phyloP scores from a whole-genome alignment of 305 asterid genomes.

The Fraxinus sp. region DNA sequence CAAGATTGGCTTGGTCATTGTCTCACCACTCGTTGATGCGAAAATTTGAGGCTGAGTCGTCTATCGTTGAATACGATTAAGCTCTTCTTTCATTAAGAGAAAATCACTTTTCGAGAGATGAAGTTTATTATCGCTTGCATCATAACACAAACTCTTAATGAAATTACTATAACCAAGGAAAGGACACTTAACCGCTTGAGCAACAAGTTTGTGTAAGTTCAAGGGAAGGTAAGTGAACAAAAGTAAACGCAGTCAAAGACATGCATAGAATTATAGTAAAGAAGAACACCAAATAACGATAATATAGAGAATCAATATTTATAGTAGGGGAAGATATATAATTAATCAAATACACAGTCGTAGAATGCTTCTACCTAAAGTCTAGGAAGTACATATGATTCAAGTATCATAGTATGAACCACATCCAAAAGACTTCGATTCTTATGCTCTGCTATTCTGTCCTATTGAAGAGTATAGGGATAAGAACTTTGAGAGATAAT shows the following conservation, averaged over 20 bases:
- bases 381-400: background rate
- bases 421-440: background rate
- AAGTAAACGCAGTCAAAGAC: background rate
- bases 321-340: background rate
- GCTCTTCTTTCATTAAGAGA: background rate
- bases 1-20: background rate
- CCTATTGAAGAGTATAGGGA: background rate
- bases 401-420: background rate
- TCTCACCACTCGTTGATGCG: background rate
- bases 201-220: background rate
- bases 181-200: background rate
- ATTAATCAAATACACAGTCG: background rate
- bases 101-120: background rate
- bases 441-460: background rate
- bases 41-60: background rate
- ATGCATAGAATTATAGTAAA: background rate
- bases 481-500: background rate
- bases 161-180: background rate
- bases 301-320: background rate
- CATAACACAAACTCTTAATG: background rate
- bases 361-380: background rate
- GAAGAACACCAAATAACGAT: background rate
- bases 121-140: background rate
- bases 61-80: background rate
- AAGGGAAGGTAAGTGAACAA: background rate